phyloP scores from a whole-genome alignment of 208 protist genomes.

The Trypanosomatidae sp. region DNA sequence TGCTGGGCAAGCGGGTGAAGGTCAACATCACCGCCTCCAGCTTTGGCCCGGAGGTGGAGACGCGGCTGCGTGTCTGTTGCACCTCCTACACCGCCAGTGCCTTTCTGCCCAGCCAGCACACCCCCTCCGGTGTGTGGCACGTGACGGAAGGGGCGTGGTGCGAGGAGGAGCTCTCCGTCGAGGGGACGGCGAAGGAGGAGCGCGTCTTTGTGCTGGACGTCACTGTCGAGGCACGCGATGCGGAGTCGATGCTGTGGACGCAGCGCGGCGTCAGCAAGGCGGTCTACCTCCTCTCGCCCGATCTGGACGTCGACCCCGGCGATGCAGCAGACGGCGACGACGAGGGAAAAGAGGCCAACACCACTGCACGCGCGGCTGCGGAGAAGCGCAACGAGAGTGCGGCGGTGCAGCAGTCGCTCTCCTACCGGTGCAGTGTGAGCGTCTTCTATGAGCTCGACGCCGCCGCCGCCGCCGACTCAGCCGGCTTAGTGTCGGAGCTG shows the following conservation, averaged over 20 bases:
- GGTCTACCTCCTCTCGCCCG: constrained; percentile 13
- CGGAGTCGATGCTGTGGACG: constrained; percentile 16
- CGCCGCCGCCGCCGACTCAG: too few relatives aligned
- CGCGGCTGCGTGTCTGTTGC: constrained; percentile 20
- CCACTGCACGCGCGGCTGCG: too few relatives aligned
- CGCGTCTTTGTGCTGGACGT: constrained; percentile 26
- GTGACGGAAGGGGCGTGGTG: constrained; percentile 5
- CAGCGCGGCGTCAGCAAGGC: constrained; percentile 9
- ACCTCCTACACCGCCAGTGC: constrained; percentile 1
- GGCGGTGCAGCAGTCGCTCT: too few relatives aligned
- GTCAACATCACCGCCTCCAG: constrained; percentile 14
- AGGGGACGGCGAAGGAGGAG: constrained; percentile 3
- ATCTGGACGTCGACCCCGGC: background rate
- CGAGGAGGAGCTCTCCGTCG: constrained; percentile 13
- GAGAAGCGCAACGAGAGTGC: too few relatives aligned
- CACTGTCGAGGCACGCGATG: constrained; percentile 14
- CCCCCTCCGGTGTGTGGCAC: constrained; percentile 7
- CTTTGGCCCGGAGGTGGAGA: constrained; percentile 8
- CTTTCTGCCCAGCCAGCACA: constrained; percentile 20
- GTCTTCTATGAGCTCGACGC: too few relatives aligned
- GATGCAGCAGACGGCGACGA: too few relatives aligned
- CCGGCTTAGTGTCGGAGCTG: too few relatives aligned
- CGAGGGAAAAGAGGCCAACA: background rate
- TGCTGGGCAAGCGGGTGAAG: too few relatives aligned
- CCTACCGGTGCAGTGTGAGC: too few relatives aligned